phyloP scores from a whole-genome alignment of 2,329 filamentous ascomycete species.

The Diaporthe eres region DNA sequence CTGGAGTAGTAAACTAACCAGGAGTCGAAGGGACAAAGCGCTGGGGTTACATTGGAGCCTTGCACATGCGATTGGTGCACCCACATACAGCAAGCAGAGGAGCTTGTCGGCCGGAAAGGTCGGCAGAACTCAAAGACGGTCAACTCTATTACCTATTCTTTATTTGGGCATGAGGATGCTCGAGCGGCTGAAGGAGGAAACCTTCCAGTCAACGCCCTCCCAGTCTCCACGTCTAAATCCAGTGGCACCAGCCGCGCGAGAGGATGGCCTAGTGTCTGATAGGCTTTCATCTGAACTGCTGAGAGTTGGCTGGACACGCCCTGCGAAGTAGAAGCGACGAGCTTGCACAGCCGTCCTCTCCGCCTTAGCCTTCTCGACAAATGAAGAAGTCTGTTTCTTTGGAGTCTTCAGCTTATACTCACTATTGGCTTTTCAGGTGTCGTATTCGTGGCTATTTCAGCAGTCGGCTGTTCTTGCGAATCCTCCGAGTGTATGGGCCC shows the following conservation, averaged over 20 bases:
- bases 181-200: conserved; percentile 11
- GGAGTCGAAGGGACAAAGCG: background rate
- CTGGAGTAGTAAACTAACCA: background rate
- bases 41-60: background rate
- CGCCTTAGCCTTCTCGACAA: background rate
- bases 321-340: background rate
- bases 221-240: background rate
- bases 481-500: background rate
- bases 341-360: background rate
- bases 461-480: background rate
- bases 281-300: conserved; percentile 12
- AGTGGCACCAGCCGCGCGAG: background rate
- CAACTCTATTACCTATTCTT: background rate
- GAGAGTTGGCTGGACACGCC: conserved; percentile 1
- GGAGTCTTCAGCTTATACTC: background rate
- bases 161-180: background rate
- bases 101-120: background rate
- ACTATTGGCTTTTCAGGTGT: background rate
- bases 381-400: background rate
- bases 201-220: background rate
- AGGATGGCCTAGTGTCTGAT: no score
- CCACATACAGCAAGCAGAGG: background rate
- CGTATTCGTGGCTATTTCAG: background rate
- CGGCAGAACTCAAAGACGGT: background rate
- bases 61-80: background rate